Evolutionary conservation across 164 flowering plant species (phyloP), one percentile per base, ranked within the genome.

Genomic region (Sedum album): DNA sequence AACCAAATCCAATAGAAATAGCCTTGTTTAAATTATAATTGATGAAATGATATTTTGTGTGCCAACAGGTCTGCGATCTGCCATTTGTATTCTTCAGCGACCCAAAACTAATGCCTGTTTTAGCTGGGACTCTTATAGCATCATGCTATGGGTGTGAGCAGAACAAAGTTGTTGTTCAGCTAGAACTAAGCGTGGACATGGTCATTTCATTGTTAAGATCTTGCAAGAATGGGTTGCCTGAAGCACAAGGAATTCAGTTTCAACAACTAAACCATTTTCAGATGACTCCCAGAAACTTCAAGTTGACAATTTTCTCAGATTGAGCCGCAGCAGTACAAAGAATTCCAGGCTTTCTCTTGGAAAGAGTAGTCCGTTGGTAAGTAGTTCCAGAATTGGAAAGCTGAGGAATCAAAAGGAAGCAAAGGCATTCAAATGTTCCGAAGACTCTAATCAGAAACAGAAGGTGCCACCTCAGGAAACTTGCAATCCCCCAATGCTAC

Each of bases 51-150:
- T 68, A 25, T 68, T 77, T 64, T 35, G 44, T 3, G 23, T 33
- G 36, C 30, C 55, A 42, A 66, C 91, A 92, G 98, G 86, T 93
- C 10, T 93, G 98, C 68, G 98, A 93, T 83, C 84, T 90, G 67
- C 98, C 98, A 4, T 90, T 93, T 48, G 88, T 79, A 68, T 93
- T 93, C 85, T 93, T 93, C 80, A 93, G 98, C 41, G 91, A 90
- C 69, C 90, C 95, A 8, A 89, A 86, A 68, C 73, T 90, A 82
- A 87, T 88, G 87, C 96, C 98, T 51, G 73, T 83, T 38, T 80
- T 93, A 75, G 95, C 87, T 26, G 86, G 93, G 68, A 86, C 95
- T 5, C 79, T 93, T 9, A 89, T 93, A 44, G 90, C 96, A 67
- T 88, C 91, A 60, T 88, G 95, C 70, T 93, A 78, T 76, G 92